Evolutionary conservation across 2,329 filamentous ascomycete species (phyloP).

Genomic region (Trichoderma gracile): DNA sequence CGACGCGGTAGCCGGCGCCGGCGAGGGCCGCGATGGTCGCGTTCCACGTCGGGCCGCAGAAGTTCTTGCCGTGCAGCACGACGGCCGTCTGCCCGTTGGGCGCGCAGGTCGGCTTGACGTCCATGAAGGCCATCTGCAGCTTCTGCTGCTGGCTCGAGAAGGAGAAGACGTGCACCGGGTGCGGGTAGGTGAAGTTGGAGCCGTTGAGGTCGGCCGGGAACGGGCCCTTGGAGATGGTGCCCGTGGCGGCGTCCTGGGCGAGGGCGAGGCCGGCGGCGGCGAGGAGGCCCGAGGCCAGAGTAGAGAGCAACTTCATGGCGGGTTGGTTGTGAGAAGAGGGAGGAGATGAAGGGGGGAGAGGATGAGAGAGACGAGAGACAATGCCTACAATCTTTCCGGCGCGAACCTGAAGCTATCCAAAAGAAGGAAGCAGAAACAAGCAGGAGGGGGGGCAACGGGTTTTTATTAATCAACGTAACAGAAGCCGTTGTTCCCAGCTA

Average conservation of each 20-base stretch:
- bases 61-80: conserved; percentile 58
- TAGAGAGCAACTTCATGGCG: conserved; percentile 34
- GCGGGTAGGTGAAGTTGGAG: conserved; percentile 56
- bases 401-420: background rate
- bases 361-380: background rate
- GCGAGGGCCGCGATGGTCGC: conserved; percentile 47
- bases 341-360: background rate
- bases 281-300: conserved; percentile 29
- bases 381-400: background rate
- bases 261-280: conserved; percentile 29
- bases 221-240: conserved; percentile 40
- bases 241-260: conserved; percentile 33
- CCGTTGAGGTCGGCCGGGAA: conserved; percentile 48
- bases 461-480: background rate
- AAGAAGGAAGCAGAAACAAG: background rate
- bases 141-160: conserved; percentile 50
- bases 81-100: conserved; percentile 47
- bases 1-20: conserved; percentile 50
- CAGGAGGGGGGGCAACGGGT: background rate
- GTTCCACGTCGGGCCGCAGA: conserved; percentile 56
- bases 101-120: conserved; percentile 43
- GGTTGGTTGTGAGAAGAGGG: background rate
- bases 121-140: conserved; percentile 60
- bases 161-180: conserved; percentile 50
- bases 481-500: background rate